Conservation (phyloP, 208 protist species). For the Acanthamoeba sp. region DNA sequence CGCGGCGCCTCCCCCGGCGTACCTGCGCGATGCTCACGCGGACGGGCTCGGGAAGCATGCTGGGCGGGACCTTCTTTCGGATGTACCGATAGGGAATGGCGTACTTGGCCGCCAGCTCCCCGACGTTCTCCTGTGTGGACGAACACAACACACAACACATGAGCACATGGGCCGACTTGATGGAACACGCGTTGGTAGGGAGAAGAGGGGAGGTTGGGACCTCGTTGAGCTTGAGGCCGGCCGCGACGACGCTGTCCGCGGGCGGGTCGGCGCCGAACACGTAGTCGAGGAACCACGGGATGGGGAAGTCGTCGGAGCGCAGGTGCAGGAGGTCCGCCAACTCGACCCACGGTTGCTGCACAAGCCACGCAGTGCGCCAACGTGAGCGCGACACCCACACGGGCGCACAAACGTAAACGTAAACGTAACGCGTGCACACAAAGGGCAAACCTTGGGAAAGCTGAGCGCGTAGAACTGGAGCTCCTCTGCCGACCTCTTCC, state of each 20-base stretch:
- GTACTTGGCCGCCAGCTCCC: conserved; percentile 46
- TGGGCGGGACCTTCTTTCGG: conserved; percentile 24
- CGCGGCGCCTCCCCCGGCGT: too few relatives aligned
- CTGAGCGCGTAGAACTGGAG: conserved; percentile 64
- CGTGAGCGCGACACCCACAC: too few relatives aligned
- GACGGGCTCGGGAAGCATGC: conserved; percentile 25
- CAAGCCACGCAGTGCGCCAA: background rate
- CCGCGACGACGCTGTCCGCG: conserved; percentile 23
- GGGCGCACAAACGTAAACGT: too few relatives aligned
- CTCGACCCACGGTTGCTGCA: conserved; percentile 40
- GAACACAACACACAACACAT: background rate
- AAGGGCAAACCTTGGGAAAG: conserved; percentile 42
- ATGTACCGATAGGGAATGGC: conserved; percentile 37
- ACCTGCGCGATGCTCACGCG: conserved; percentile 47
- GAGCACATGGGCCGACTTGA: background rate
- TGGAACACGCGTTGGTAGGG: background rate
- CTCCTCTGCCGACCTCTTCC: background rate
- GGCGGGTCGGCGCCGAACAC: conserved; percentile 49
- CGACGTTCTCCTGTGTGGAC: conserved; percentile 1
- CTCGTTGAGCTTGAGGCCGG: conserved; percentile 29
- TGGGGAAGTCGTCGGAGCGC: conserved; percentile 24
- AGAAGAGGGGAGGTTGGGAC: background rate
- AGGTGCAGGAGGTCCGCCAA: conserved; percentile 56
- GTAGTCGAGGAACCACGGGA: conserved; percentile 43
- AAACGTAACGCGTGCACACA: too few relatives aligned